Percentiles rank a stretch among this genome's conserved stretches.
These are phyloP conservation scores for Populus euphratica DNA, from an alignment of 345 rosid genomes.

Conservation along the genomic window DNA sequence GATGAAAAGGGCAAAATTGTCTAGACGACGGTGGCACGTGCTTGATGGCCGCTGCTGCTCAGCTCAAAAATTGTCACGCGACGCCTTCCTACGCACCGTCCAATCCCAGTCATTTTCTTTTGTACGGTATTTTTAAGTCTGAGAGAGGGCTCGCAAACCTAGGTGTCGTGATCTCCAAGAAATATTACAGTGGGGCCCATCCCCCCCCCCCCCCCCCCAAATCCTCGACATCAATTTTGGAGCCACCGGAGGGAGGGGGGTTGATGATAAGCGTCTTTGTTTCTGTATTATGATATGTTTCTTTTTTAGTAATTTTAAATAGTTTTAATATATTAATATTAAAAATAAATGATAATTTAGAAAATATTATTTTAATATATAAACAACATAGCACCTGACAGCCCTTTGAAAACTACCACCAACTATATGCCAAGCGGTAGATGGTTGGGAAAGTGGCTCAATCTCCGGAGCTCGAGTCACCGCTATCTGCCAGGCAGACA, in stretches of 20 bases:
- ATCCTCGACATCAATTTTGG: background rate
- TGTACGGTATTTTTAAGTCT: background rate
- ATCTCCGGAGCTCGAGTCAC: background rate
- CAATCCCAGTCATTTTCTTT: background rate
- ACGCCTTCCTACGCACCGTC: background rate
- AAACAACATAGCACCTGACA: background rate
- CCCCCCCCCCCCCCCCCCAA: background rate
- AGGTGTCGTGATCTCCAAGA: background rate
- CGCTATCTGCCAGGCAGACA: too few relatives aligned
- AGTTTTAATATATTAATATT: too few relatives aligned
- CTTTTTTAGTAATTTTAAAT: too few relatives aligned
- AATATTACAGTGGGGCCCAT: background rate
- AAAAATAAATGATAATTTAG: too few relatives aligned
- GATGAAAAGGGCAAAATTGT: too few relatives aligned
- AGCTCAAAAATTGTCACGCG: background rate
- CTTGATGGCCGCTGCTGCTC: background rate
- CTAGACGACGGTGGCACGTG: background rate
- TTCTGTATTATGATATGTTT: too few relatives aligned
- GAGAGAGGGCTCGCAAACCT: conserved; percentile 15
- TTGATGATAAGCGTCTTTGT: too few relatives aligned
- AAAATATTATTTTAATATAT: too few relatives aligned
- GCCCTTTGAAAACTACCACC: background rate
- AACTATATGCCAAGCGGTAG: background rate
- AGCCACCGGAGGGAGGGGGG: background rate
- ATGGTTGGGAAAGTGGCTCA: background rate